Evolutionary conservation across 2,329 filamentous ascomycete genomes (phyloP).

Genomic region (Penicillium palitans): DNA sequence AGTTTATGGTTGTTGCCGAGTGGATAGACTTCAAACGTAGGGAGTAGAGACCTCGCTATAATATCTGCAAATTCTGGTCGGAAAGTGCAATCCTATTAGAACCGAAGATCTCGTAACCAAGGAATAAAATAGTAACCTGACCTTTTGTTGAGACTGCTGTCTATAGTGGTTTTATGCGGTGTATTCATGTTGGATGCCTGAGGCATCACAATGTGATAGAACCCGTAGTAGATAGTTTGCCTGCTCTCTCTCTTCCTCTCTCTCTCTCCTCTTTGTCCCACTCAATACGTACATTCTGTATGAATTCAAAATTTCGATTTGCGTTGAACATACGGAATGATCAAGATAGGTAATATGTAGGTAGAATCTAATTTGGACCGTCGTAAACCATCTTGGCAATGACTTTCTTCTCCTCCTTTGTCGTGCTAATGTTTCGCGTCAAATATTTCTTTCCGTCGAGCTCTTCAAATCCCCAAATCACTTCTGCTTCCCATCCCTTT

Average conservation of each 20-base stretch:
- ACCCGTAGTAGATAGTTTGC: too few relatives aligned
- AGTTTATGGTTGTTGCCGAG: not conserved
- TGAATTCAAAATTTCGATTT: not conserved
- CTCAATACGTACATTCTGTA: too few relatives aligned
- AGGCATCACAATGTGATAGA: too few relatives aligned
- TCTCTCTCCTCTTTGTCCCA: too few relatives aligned
- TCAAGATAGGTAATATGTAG: not conserved
- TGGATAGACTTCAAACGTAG: not conserved
- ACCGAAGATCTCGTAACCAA: not conserved
- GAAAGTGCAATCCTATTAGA: not conserved
- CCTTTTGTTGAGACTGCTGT: not conserved
- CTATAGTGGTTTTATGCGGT: not conserved
- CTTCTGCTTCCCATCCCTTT: constrained; percentile 20
- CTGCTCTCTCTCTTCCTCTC: too few relatives aligned
- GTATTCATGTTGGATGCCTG: too few relatives aligned
- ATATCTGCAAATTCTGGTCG: not conserved
- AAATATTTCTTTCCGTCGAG: constrained; percentile 15
- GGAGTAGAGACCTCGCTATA: not conserved
- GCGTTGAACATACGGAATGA: not conserved
- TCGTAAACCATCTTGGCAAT: constrained; percentile 9
- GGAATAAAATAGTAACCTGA: not conserved
- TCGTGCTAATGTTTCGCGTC: constrained; percentile 16
- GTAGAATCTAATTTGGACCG: not conserved
- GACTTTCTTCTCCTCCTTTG: not conserved
- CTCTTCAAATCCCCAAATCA: constrained; percentile 23